Base-by-base conservation (phyloP, 345 rosid genomes). In the Eutrema yunnanense region DNA sequence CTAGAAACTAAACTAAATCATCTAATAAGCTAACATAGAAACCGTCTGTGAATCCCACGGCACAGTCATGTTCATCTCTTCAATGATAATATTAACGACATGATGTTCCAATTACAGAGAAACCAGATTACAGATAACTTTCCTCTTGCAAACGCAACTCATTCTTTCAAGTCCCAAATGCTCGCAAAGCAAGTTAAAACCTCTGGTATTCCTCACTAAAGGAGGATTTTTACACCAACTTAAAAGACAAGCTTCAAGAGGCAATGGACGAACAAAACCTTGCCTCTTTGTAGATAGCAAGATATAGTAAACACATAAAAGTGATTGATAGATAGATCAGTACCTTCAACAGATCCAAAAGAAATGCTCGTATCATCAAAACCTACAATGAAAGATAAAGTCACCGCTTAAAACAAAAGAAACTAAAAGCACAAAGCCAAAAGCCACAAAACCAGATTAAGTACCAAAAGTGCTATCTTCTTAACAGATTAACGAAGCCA, bases 291-390 rank as follows among this genome's bases (percentile, higher is more conserved):
- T 32, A 60, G 8, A 62, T 2, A 49, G 36, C 50, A 40, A 38
- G 61, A 56, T 55, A 77, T 34, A 79, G n/a, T 22, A 50, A 36
- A 70, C 59, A 63, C 53, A 78, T 19, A 64, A 9, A 71, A 53
- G 40, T 69, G 58, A 46, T 46, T 0, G 22, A 16, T 16, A 76
- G 67, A 46, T 53, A 79, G 73, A 65, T 38, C 34, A 69, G 62
- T 88, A 92, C 99, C 97, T 89, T 94, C 99, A 55, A 86, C 87
- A 1, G 96, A 92, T 65, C 99, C 99, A 77, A 92, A 94, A 50
- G 97, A 76, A 66, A 95, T 80, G 74, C 88, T 77, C 19, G 96
- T 51, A 71, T 92, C 99, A 52, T 92, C 99, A 81, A 94, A 89
- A 58, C 97, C 99, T 94, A 90, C 84, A 0, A 72, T 19, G 13